Percentiles rank a stretch among this genome's conserved stretches.
phyloP scores from a whole-genome alignment of 163 green algal genomes.

The Chloromonas sp. region DNA sequence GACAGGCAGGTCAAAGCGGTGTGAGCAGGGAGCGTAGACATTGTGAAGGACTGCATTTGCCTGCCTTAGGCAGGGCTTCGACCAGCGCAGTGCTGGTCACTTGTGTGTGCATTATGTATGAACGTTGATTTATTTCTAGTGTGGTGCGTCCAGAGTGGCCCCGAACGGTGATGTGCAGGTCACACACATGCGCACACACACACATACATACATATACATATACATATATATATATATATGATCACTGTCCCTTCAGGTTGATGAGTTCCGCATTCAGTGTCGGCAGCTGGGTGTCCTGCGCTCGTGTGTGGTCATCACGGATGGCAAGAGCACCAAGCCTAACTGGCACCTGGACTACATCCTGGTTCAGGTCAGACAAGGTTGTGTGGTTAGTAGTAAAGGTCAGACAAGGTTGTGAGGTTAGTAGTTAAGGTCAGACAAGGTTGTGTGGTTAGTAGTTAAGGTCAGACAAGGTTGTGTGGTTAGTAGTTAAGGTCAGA shows the following conservation, averaged over 20 bases:
- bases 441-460: background rate
- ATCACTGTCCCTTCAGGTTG: background rate
- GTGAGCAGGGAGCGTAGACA: background rate
- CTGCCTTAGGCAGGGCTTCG: too few species aligned
- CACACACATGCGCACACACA: too few species aligned
- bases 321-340: constrained; percentile 29
- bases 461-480: background rate
- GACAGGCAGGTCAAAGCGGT: constrained; percentile 31
- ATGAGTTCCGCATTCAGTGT: constrained; percentile 14
- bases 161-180: too few species aligned
- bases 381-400: too few species aligned
- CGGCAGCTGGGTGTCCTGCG: constrained; percentile 24
- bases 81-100: too few species aligned
- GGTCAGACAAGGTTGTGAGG: background rate
- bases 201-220: too few species aligned
- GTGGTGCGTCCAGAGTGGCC: too few species aligned
- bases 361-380: constrained; percentile 19
- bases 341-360: constrained; percentile 52
- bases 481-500: background rate
- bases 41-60: too few species aligned
- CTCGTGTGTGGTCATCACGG: constrained; percentile 29
- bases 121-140: too few species aligned
- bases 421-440: background rate
- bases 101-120: too few species aligned
- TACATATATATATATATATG: too few species aligned